Evolutionary conservation across 805 yeast genomes (phyloP), one percentile per base, ranked within the genome.

Genomic region (Hanseniaspora opuntiae): DNA sequence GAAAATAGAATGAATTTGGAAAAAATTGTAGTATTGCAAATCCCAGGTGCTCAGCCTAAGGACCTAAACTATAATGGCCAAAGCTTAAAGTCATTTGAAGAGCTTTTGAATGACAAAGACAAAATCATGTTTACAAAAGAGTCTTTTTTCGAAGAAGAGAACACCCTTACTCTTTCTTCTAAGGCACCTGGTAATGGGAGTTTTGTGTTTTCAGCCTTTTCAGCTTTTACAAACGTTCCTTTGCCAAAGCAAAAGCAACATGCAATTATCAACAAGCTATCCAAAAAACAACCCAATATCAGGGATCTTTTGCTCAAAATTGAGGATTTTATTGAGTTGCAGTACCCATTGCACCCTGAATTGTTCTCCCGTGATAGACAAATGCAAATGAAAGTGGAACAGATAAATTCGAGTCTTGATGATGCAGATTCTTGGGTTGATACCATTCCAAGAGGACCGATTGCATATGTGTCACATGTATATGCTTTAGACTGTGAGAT

Each of bases 401-500:
- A 57, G n/a, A 60, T 54, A 6, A 49, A 55, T 11, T 46, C 53
- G n/a, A 53, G 49, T 3, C 39, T 52, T 0, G 28, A 20, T 10
- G 56, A 55, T 22, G 53, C 55, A 22, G 25, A 33, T 17, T 41
- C 32, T 4, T 53, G 56, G 56, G 56, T 53, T 4, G 52, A 59
- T n/a, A 56, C 60, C 0, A 25, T 25, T 4, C 30, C 39, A 4
- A 45, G 50, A 12, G 61, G 60, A 1, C 74, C 70, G 4, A 76
- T 78, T 56, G 76, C 74, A 0, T 79, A 72, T 10, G 82, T 81
- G 0, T 74, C 84, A 0, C 79, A 73, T 54, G 77, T 84, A 0
- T 86, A 78, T 68, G 93, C 95, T 0, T 58, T 93, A 19, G 98
- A 90, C 67, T 93, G 98, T 71, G 98, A 90, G 67, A 93, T 90